Evolutionary conservation across 2,329 filamentous ascomycete genomes (phyloP).

Genomic region (Penicillium frequentans): DNA sequence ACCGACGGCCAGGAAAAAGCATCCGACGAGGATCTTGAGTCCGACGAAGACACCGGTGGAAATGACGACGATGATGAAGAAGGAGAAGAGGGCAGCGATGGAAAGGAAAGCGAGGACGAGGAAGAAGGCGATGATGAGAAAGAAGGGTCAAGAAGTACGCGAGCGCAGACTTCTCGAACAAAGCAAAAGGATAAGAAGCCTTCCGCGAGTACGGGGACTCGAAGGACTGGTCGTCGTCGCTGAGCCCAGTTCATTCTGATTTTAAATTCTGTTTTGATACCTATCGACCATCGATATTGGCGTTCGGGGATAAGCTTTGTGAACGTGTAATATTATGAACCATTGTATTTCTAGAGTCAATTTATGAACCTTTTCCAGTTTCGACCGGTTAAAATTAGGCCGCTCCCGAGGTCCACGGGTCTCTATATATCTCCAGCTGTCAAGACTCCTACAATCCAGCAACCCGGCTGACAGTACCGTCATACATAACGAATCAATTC

Average conservation of each 20-base stretch:
- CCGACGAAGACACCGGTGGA: slow-evolving; percentile 35
- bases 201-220: slow-evolving; percentile 31
- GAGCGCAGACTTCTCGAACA: slow-evolving; percentile 35
- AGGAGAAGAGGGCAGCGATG: slow-evolving; percentile 38
- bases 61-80: slow-evolving; percentile 43
- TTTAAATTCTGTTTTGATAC: slow-evolving; percentile 25
- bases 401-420: background rate
- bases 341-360: slow-evolving; percentile 1
- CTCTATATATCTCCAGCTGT: background rate
- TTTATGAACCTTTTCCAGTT: background rate
- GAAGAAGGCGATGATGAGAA: slow-evolving; percentile 38
- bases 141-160: slow-evolving; percentile 39
- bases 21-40: slow-evolving; percentile 41
- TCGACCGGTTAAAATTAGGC: background rate
- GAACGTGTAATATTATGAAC: background rate
- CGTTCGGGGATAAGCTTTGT: background rate
- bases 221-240: slow-evolving; percentile 38
- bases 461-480: background rate
- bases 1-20: slow-evolving; percentile 28
- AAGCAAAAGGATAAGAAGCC: slow-evolving; percentile 39
- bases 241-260: slow-evolving; percentile 13
- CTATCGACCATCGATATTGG: slow-evolving; percentile 14
- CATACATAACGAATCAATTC: background rate
- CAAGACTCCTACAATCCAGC: background rate
- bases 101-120: slow-evolving; percentile 38